Percentiles rank a stretch among this genome's conserved stretches.
phyloP scores from a whole-genome alignment of 1,284 basidiomycete genomes.

The Schizopora paradoxa region DNA sequence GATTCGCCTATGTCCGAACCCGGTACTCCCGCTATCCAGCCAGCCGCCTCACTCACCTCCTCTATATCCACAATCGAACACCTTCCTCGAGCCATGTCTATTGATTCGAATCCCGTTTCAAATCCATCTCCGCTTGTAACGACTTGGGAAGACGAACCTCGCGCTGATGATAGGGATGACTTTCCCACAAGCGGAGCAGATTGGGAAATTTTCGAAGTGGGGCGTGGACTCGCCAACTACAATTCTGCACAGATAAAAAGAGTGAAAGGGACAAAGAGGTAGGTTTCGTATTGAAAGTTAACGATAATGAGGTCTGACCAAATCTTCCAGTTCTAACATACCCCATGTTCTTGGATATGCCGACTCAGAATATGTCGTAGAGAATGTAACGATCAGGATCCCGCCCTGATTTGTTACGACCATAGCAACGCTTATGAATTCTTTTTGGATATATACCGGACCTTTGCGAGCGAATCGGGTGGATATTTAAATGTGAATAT shows the following conservation, averaged over 20 bases:
- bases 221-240: conserved; percentile 92
- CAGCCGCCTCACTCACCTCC: conserved; percentile 17
- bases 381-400: conserved; percentile 74
- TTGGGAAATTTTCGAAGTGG: conserved; percentile 85
- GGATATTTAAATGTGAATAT: too few relatives aligned
- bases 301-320: conserved; percentile 8
- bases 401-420: conserved; percentile 7
- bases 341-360: conserved; percentile 83
- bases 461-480: too few relatives aligned
- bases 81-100: conserved; percentile 34
- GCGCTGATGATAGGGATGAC: conserved; percentile 28
- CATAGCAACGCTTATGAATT: too few relatives aligned
- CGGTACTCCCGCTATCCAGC: conserved; percentile 16
- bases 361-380: conserved; percentile 95
- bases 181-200: conserved; percentile 38
- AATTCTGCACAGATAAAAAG: conserved; percentile 88
- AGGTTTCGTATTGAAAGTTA: conserved; percentile 23
- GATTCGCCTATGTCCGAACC: conserved; percentile 17
- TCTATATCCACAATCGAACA: conserved; percentile 31
- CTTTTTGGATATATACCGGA: too few relatives aligned
- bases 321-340: conserved; percentile 65
- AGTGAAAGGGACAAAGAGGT: conserved; percentile 91
- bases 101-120: conserved; percentile 25
- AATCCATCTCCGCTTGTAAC: conserved; percentile 19
- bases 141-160: conserved; percentile 8